Conservation (phyloP, 1,139 yeast genomes). For the Geotrichum klebahnii region DNA sequence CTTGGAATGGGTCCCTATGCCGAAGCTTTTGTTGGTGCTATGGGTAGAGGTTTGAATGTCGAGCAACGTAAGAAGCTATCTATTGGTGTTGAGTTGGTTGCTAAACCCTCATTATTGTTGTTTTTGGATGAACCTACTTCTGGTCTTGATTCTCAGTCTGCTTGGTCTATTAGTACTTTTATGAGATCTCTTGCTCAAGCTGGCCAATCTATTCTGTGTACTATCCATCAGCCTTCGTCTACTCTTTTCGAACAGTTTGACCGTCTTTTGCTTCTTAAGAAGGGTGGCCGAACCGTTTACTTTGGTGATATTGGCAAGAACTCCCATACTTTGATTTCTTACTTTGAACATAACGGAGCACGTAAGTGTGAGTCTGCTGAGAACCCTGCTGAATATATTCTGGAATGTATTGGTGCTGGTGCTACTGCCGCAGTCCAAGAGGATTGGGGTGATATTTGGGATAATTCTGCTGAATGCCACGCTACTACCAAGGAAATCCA, state of each 20-base stretch:
- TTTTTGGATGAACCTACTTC: constrained; percentile 90
- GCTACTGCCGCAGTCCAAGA: constrained; percentile 61
- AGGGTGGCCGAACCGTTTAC: constrained; percentile 72
- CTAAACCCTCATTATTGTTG: constrained; percentile 71
- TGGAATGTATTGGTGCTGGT: constrained; percentile 70
- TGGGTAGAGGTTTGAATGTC: constrained; percentile 66
- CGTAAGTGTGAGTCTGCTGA: constrained; percentile 56
- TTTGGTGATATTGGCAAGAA: constrained; percentile 71
- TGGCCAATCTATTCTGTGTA: constrained; percentile 76
- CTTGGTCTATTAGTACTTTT: constrained; percentile 52
- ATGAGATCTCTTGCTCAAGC: constrained; percentile 66
- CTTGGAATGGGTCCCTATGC: constrained; percentile 56
- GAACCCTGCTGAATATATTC: constrained; percentile 78
- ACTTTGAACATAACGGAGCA: constrained; percentile 66
- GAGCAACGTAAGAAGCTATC: constrained; percentile 80
- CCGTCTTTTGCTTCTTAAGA: constrained; percentile 60
- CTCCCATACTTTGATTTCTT: constrained; percentile 53
- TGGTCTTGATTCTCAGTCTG: constrained; percentile 84
- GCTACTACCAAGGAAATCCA: constrained; percentile 37
- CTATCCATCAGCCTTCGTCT: constrained; percentile 78
- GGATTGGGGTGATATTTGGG: constrained; percentile 63
- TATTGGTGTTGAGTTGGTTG: constrained; percentile 79
- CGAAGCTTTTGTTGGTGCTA: constrained; percentile 60
- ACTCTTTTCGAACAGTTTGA: constrained; percentile 69
- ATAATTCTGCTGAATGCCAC: constrained; percentile 49